A percentile compares a stretch with the other conserved stretches of the same genome.
phyloP scores from a whole-genome alignment of 2,329 filamentous ascomycete genomes.

The Exophiala xenobiotica region DNA sequence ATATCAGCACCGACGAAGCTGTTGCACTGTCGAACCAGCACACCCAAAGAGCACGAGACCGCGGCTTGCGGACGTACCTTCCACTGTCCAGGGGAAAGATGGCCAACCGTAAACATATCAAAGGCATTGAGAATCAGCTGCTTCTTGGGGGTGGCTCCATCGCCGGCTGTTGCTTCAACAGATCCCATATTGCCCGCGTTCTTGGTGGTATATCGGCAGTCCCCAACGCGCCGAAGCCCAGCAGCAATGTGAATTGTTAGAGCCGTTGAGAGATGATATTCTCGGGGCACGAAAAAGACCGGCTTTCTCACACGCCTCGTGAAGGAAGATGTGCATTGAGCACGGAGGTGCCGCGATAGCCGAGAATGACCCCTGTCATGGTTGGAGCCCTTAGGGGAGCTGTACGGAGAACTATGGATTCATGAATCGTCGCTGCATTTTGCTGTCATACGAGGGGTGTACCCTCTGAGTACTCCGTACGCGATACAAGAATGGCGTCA shows the following conservation, averaged over 20 bases:
- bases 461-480: background rate
- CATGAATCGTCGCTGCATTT: background rate
- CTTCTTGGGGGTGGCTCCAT: conserved; percentile 40
- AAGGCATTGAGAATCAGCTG: conserved; percentile 64
- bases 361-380: background rate
- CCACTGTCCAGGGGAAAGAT: conserved; percentile 67
- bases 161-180: background rate
- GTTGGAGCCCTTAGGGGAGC: background rate
- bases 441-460: background rate
- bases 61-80: conserved; percentile 46
- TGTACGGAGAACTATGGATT: background rate
- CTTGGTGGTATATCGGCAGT: too few relatives aligned
- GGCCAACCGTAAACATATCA: conserved; percentile 65
- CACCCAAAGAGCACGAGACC: background rate
- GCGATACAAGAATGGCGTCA: conserved; percentile 15
- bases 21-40: conserved; percentile 6
- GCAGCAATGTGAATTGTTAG: background rate
- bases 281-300: too few relatives aligned
- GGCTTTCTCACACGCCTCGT: background rate
- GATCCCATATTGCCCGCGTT: background rate
- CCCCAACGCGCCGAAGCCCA: background rate
- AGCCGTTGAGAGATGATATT: background rate
- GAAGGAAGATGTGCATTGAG: background rate
- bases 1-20: background rate
- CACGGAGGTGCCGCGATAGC: background rate